Evolutionary conservation across 352 stramenopile species (phyloP), one percentile per base, ranked within the genome.

Genomic region (Blastocystis sp.): DNA sequence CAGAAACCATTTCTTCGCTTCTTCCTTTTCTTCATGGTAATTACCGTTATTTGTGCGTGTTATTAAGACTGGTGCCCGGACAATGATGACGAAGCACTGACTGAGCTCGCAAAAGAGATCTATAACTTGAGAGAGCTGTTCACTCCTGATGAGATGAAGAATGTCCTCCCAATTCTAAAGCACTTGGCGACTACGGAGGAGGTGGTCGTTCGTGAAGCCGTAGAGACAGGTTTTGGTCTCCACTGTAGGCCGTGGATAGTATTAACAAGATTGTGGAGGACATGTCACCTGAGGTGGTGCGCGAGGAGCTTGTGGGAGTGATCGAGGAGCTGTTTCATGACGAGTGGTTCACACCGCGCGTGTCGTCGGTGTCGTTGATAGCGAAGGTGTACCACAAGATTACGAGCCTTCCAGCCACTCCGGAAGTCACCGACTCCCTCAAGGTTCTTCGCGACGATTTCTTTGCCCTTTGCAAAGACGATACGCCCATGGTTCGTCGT

Each of bases 231-330:
- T 24, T 13, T 11, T 47, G 20, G 18, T 30, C 7, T 85, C 6
- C 65, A 18, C 9, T 18, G 24, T 85, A 85, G 73, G 73, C 73
- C 34, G 73, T 85, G 6, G 73, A 85, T 8, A 85, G 73, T 43
- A 85, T 85, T 34, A 85, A 85, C 53, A 64, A 65, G 47, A 85
- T 85, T 47, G 73, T 85, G 45, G 73, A 85, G 50, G 55, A 85
- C 26, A 85, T 85, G 73, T 85, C 73, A 55, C 73, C 73, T 24
- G 54, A 34, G 8, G 73, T 85, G 7, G 73, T 85, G 3, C 55
- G 73, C 55, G 73, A 85, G 30, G 73, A 85, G 47, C n/a, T 85
- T 24, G 39, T 85, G 9, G 37, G 34, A 5, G 50, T 85, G 34
- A 85, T 85, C 26, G 73, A 85, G 34, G 73, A 65, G 9, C 73